Evolutionary conservation across 2,329 filamentous ascomycete genomes (phyloP), one percentile per base, ranked within the genome.

Genomic region (Exophiala sp.): DNA sequence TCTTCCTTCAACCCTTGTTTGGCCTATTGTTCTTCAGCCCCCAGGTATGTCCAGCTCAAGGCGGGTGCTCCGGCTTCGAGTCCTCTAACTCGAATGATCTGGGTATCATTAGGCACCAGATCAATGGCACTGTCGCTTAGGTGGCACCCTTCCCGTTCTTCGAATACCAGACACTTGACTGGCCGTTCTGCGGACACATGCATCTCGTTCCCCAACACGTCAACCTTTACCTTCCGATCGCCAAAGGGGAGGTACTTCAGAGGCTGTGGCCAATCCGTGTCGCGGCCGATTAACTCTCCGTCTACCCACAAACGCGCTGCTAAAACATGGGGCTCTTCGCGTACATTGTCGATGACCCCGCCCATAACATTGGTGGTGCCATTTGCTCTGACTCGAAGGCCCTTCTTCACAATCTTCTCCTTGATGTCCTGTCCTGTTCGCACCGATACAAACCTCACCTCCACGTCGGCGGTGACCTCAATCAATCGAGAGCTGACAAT

Each of bases 181-280:
- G 78, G 77, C 63, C 73, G 75, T 40, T 66, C 60, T 4, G 73
- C 70, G 56, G 62, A 73, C 56, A 80, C 68, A 23, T 65, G 58
- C 29, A 78, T 70, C 37, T 65, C 68, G 34, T 66, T 63, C n/a
- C 68, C 68, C n/a, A 56, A 21, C 38, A 47, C 48, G 46, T 74
- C 63, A 0, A 80, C 66, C 49, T 74, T 62, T 1, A 80, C 67
- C 14, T 73, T 73, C 29, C 77, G 71, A 24, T 75, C 67, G 2
- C 70, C 68, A 52, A 80, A 72, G 50, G 75, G 70, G 11, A 80
- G 71, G 59, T 80, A 80, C 65, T 80, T 80, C 58, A 80, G 71
- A 37, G 78, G 78, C 60, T 81, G 77, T 3, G 78, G 78, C 78
- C 78, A 81, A 63, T 81, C 78, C 2, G 76, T 70, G 56, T 81